A percentile compares a stretch with the other conserved stretches of the same genome.
These are phyloP conservation scores for Trametes meyenii DNA, from an alignment of 768 basidiomycete species.

Conservation along the genomic window DNA sequence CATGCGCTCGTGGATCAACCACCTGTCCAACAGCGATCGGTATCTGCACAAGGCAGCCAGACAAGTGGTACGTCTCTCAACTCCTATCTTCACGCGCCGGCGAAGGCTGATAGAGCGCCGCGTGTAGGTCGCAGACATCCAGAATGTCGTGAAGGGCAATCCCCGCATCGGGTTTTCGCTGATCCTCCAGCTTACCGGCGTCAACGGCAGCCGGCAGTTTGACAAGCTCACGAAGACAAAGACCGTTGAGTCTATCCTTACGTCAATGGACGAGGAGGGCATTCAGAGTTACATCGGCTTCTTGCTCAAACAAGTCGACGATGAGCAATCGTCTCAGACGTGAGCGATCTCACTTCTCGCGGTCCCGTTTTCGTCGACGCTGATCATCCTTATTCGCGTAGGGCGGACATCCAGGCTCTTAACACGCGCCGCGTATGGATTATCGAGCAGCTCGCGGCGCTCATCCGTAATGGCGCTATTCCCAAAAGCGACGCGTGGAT, in stretches of 20 bases:
- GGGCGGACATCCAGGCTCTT: conserved; percentile 48
- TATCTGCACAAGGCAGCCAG: conserved; percentile 88
- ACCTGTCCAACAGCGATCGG: conserved; percentile 85
- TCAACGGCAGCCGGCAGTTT: conserved; percentile 84
- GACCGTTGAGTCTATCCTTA: conserved; percentile 83
- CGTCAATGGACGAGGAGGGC: conserved; percentile 70
- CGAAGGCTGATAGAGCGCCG: conserved; percentile 5
- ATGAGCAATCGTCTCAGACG: conserved; percentile 31
- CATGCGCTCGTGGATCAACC: conserved; percentile 97
- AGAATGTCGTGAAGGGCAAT: conserved; percentile 70
- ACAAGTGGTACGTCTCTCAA: conserved; percentile 63
- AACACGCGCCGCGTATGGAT: conserved; percentile 77
- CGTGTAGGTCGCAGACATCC: conserved; percentile 71
- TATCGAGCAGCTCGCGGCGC: conserved; percentile 78
- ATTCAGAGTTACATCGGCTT: conserved; percentile 78
- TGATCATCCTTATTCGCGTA: conserved; percentile 29
- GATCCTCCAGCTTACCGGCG: conserved; percentile 81
- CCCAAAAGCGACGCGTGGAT: conserved; percentile 84
- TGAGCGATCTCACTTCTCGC: conserved; percentile 13
- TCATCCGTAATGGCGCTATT: conserved; percentile 78
- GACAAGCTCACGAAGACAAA: conserved; percentile 92
- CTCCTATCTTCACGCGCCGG: neutral
- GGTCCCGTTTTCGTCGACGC: conserved; percentile 14
- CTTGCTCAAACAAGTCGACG: conserved; percentile 65
- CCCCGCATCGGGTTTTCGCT: conserved; percentile 83